phyloP scores from a whole-genome alignment of 257 asterid species.

The Striga asiatica region DNA sequence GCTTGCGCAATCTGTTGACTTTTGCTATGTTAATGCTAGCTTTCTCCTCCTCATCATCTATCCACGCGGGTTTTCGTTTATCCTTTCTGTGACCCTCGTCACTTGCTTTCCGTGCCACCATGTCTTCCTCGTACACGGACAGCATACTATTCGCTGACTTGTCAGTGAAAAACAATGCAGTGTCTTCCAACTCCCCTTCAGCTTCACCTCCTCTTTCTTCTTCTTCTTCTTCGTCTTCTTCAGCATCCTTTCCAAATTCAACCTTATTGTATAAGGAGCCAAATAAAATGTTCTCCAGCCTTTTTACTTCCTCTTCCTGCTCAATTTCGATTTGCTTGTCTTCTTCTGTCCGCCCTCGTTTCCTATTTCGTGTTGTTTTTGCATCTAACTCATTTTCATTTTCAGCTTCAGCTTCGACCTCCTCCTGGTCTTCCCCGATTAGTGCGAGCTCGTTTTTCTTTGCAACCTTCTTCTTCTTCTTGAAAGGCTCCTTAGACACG shows the following conservation, averaged over 20 bases:
- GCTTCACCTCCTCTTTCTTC: slow-evolving; percentile 40
- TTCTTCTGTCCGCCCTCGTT: slow-evolving; percentile 28
- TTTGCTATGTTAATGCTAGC: slow-evolving; percentile 52
- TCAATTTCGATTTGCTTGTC: slow-evolving; percentile 44
- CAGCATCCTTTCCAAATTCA: slow-evolving; percentile 28
- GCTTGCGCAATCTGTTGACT: slow-evolving; percentile 62
- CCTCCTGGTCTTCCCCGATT: slow-evolving; percentile 26
- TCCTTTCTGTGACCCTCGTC: slow-evolving; percentile 14
- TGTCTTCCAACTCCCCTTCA: slow-evolving; percentile 25
- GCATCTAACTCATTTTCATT: slow-evolving; percentile 13
- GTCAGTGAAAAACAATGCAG: slow-evolving; percentile 65
- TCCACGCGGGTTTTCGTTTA: slow-evolving; percentile 62
- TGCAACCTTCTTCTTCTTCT: slow-evolving; percentile 36
- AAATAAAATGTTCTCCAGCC: slow-evolving; percentile 51
- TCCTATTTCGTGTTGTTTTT: slow-evolving; percentile 31
- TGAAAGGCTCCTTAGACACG: slow-evolving; percentile 23
- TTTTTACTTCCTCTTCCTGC: no score
- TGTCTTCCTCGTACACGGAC: slow-evolving; percentile 56
- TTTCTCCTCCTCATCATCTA: slow-evolving; percentile 81
- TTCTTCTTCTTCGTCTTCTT: slow-evolving; percentile 35
- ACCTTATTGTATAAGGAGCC: slow-evolving; percentile 62
- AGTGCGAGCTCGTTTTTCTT: slow-evolving; percentile 12
- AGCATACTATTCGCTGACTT: slow-evolving; percentile 36
- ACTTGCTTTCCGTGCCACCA: slow-evolving; percentile 18
- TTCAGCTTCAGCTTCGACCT: slow-evolving; percentile 23